Base-by-base conservation (phyloP, 1,284 basidiomycete species). In the Schizopora paradoxa region DNA sequence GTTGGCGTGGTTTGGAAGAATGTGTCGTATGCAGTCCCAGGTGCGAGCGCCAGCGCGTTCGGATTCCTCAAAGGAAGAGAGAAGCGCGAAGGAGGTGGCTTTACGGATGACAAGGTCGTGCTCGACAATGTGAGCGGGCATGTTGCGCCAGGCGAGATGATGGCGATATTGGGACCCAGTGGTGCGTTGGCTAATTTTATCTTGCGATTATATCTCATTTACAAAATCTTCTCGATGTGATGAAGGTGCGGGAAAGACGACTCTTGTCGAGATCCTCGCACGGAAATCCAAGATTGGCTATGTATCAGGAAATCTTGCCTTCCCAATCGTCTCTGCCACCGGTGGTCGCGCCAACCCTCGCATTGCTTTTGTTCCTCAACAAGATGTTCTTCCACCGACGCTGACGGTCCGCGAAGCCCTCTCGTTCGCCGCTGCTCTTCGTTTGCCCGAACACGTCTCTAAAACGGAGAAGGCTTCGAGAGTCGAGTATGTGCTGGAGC, bases 161-260 rank as follows among this genome's bases (percentile, higher is more conserved):
- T 91, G 74, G 86, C 86, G 16, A 79, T 95, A 44, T 76, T 95
- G 4, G 91, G 91, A 0, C 91, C 91, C 1, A 90, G 82, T 60
- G 89, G 86, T 75, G n/a, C n/a, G n/a, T n/a, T n/a, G n/a, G n/a
- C n/a, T n/a, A n/a, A n/a, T n/a, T n/a, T 55, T 49, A 72, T 58
- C 16, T 14, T 14, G 18, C 37, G 13, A 45, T 44, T 45, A 51
- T 26, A 27, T 25, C 19, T 33, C n/a, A 7, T 13, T 23, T 23
- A 22, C 13, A 13, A 19, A 18, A 21, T 32, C 11, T 11, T 22
- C 29, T 22, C 31, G 46, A 45, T 45, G 16, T 41, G 29, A 25
- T 19, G 35, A 81, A 44, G n/a, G n/a, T n/a, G 86, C 88, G 7
- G 88, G 88, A 35, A 91, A 91, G 63, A 88, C 86, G 0, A 91